Conservation (phyloP, 768 basidiomycete genomes). For the Trametes cinnabarina region DNA sequence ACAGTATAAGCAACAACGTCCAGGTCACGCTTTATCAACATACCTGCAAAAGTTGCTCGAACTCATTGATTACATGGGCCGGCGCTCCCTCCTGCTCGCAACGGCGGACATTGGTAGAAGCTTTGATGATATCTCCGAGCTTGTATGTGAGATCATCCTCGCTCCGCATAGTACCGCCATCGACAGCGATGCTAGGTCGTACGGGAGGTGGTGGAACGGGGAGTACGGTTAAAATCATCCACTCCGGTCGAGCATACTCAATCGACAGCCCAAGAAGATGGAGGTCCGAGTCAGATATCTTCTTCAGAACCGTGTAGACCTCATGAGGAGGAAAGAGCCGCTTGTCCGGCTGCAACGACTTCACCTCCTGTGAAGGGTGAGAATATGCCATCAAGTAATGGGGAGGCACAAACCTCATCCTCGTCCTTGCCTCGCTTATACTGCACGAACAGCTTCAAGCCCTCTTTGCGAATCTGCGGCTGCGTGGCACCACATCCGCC, state of each 20-base stretch:
- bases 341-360: conserved; percentile 79
- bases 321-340: conserved; percentile 80
- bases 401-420: conserved; percentile 71
- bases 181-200: conserved; percentile 95
- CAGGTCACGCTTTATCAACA: conserved; percentile 18
- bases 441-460: conserved; percentile 89
- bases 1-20: background rate
- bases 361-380: conserved; percentile 57
- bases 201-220: conserved; percentile 98
- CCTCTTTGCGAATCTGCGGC: conserved; percentile 90
- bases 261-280: conserved; percentile 89
- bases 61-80: conserved; percentile 92
- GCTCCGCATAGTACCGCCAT: conserved; percentile 93
- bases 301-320: conserved; percentile 92
- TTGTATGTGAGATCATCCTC: conserved; percentile 99
- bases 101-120: conserved; percentile 86
- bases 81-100: conserved; percentile 97
- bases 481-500: conserved; percentile 97
- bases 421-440: conserved; percentile 95
- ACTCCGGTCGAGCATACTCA: conserved; percentile 95
- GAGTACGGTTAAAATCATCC: conserved; percentile 99
- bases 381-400: background rate
- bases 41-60: conserved; percentile 94
- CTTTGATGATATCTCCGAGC: conserved; percentile 93
- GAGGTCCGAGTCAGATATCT: conserved; percentile 89